These are phyloP conservation scores for Starmera dryadoides DNA, from an alignment of 805 yeast species.

Conservation along the genomic window DNA sequence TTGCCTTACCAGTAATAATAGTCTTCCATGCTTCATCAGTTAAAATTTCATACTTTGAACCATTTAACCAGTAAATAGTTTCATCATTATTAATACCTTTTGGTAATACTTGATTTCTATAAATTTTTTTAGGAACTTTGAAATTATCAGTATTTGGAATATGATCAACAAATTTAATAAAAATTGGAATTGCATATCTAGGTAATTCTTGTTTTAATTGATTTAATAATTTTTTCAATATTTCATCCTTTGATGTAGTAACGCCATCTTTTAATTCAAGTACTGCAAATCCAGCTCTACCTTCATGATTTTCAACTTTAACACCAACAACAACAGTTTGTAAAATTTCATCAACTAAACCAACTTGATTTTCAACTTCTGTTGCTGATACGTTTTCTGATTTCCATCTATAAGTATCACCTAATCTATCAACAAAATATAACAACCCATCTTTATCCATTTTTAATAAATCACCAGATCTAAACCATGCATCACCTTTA, in stretches of 20 bases:
- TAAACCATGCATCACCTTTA: slow-evolving; percentile 86
- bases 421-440: slow-evolving; percentile 86
- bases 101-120: slow-evolving; percentile 63
- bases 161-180: slow-evolving; percentile 57
- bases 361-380: slow-evolving; percentile 78
- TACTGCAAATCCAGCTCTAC: slow-evolving; percentile 89
- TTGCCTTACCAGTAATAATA: slow-evolving; percentile 18
- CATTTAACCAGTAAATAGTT: slow-evolving; percentile 63
- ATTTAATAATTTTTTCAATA: slow-evolving; percentile 32
- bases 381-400: slow-evolving; percentile 91
- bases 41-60: slow-evolving; percentile 45
- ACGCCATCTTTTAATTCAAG: slow-evolving; percentile 40
- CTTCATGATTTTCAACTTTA: slow-evolving; percentile 80
- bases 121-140: slow-evolving; percentile 66
- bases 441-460: slow-evolving; percentile 61
- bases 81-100: slow-evolving; percentile 56
- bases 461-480: slow-evolving; percentile 79
- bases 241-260: slow-evolving; percentile 17
- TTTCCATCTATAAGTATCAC: slow-evolving; percentile 96
- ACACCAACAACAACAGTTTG: slow-evolving; percentile 87
- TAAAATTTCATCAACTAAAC: slow-evolving; percentile 31
- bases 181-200: slow-evolving; percentile 78
- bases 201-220: slow-evolving; percentile 48
- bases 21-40: slow-evolving; percentile 49
- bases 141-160: slow-evolving; percentile 74